Percentiles rank a stretch among this genome's conserved stretches.
phyloP scores from a whole-genome alignment of 441 rosid species.

The Theobroma grandiflorum region DNA sequence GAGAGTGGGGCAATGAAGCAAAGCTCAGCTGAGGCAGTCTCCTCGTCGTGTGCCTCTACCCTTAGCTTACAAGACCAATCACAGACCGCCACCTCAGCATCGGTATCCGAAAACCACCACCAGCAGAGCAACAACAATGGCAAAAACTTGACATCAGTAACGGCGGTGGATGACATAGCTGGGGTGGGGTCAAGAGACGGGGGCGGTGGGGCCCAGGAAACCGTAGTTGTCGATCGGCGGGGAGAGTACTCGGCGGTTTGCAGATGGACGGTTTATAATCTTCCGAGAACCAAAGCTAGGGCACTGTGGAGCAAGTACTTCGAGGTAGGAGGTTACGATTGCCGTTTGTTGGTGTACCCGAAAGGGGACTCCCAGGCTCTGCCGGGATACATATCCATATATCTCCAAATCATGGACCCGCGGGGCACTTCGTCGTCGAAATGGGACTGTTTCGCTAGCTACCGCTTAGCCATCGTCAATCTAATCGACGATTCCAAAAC shows the following conservation, averaged over 20 bases:
- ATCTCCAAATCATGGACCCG: constrained; percentile 98
- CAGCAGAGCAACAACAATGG: background rate
- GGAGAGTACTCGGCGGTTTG: constrained; percentile 91
- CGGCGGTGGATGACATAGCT: constrained; percentile 60
- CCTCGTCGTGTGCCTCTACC: constrained; percentile 50
- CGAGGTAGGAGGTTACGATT: constrained; percentile 99
- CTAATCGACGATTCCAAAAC: constrained; percentile 82
- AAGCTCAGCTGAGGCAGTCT: constrained; percentile 64
- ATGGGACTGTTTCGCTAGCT: constrained; percentile 99
- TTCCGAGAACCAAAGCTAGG: constrained; percentile 86
- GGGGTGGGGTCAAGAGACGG: constrained; percentile 72
- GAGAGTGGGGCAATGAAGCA: constrained; percentile 54
- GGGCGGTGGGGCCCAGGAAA: constrained; percentile 80
- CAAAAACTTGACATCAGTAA: constrained; percentile 43
- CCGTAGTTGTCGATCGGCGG: constrained; percentile 82
- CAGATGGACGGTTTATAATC: constrained; percentile 88
- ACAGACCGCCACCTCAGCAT: constrained; percentile 44
- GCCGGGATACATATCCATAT: constrained; percentile 93
- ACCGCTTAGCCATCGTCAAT: constrained; percentile 86
- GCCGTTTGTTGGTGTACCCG: constrained; percentile 93
- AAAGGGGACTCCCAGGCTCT: constrained; percentile 97
- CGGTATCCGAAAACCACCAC: constrained; percentile 43
- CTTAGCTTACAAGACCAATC: constrained; percentile 53
- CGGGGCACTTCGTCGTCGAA: constrained; percentile 84
- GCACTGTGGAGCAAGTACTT: constrained; percentile 98